Base-by-base conservation (phyloP, 768 basidiomycete genomes). In the Tulasnella sp. region DNA sequence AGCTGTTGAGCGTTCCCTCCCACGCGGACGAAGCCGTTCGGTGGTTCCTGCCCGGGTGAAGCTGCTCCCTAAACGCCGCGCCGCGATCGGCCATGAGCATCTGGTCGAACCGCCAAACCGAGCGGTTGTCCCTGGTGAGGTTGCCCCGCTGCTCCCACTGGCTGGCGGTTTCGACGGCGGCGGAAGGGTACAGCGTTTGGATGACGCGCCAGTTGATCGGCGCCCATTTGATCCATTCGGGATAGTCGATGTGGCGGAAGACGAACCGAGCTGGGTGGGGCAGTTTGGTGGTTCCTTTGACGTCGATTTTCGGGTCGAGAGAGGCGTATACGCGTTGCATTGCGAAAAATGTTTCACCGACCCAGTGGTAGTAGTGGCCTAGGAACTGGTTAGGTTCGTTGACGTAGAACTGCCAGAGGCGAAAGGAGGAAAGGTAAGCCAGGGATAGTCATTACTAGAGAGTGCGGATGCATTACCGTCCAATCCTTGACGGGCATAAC, bases 281-380 rank as follows among this genome's bases (percentile, higher is more conserved):
- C 20, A 86, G 78, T 0, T 76, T 80, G 0, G 91, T 89, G 76
- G 84, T 80, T 50, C 86, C 84, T 78, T 79, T 72, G 76, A 86
- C 82, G 5, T 84, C 78, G 76, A 86, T 85, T 40, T 83, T 81
- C 28, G 81, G 73, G 72, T 85, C 85, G 58, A 85, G 82, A 6
- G 83, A 80, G 16, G 84, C 74, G 80, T 83, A 94, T 83, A 94
- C 90, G 1, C 93, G 90, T 89, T 93, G 94, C 3, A 90, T 86
- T 44, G 94, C 95, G 54, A 96, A 87, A 80, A 94, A 86, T 74
- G 95, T 90, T 84, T 96, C 95, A 0, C 93, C 95, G 42, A 93
- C 93, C 81, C 94, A 92, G 86, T 96, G 95, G 85, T 96, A 96
- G 85, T 95, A 96, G 84, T 96, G 95, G 72, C 88, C 87, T n/a